A percentile compares a stretch with the other conserved stretches of the same genome.
Conservation (phyloP, 805 yeast genomes). For the Cyberlindnera lachancei region DNA sequence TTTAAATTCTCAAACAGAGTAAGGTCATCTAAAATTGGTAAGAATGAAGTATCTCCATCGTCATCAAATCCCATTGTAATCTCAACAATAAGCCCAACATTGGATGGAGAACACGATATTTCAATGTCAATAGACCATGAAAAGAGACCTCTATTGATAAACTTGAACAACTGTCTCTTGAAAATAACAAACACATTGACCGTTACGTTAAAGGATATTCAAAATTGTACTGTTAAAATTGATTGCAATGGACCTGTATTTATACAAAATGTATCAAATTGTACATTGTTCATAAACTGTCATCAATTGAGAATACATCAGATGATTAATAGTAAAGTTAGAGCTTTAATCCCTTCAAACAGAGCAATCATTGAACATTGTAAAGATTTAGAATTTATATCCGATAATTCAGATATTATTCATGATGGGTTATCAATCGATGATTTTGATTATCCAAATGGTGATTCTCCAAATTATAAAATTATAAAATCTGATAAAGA, state of each 20-base stretch:
- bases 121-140: not conserved
- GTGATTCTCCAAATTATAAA: conserved; percentile 12
- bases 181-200: conserved; percentile 4
- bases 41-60: no score
- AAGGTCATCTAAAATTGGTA: not conserved
- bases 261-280: conserved; percentile 6
- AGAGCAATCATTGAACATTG: conserved; percentile 18
- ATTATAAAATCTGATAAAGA: not conserved
- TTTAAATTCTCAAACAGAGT: conserved; percentile 7
- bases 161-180: conserved; percentile 8
- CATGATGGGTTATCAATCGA: conserved; percentile 10
- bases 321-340: conserved; percentile 3
- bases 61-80: no score
- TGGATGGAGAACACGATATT: not conserved
- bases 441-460: conserved; percentile 20
- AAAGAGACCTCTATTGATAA: conserved; percentile 5
- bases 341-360: conserved; percentile 4
- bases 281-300: conserved; percentile 10
- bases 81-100: no score
- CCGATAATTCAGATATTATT: no score
- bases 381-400: conserved; percentile 7
- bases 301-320: conserved; percentile 21
- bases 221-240: conserved; percentile 8
- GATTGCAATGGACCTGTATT: conserved; percentile 14
- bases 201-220: conserved; percentile 8